phyloP scores from a whole-genome alignment of 2,329 filamentous ascomycete species.

The Ascochyta koolunga region DNA sequence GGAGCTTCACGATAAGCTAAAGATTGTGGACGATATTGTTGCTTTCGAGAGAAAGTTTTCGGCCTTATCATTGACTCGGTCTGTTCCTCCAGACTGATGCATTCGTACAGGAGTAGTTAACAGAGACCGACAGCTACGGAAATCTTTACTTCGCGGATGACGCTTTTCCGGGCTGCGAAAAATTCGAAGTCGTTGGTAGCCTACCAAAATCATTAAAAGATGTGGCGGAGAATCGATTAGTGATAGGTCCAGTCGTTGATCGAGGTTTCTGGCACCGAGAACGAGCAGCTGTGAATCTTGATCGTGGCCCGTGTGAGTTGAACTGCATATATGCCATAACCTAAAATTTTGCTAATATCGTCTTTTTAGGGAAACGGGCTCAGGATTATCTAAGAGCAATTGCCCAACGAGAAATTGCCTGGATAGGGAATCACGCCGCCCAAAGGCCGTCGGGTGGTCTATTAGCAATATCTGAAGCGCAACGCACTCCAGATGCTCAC shows the following conservation, averaged over 20 bases:
- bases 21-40: conserved; percentile 46
- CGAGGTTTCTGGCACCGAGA: conserved; percentile 46
- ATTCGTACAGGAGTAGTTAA: conserved; percentile 14
- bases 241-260: conserved; percentile 47
- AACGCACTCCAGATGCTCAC: conserved; percentile 34
- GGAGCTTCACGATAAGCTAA: conserved; percentile 30
- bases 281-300: conserved; percentile 42
- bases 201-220: conserved; percentile 38
- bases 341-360: conserved; percentile 6
- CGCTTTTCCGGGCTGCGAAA: conserved; percentile 38
- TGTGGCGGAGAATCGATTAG: conserved; percentile 40
- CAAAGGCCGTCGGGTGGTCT: conserved; percentile 22
- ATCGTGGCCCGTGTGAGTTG: conserved; percentile 51
- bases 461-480: conserved; percentile 21
- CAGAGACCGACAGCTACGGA: conserved; percentile 40
- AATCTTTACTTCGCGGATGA: conserved; percentile 47
- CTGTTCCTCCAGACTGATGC: not conserved
- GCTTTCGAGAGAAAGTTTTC: conserved; percentile 47
- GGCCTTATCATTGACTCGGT: conserved; percentile 45
- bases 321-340: conserved; percentile 11
- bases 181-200: conserved; percentile 34
- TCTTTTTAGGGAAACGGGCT: conserved; percentile 40
- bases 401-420: conserved; percentile 43
- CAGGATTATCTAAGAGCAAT: conserved; percentile 42
- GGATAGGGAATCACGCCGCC: conserved; percentile 39